Conservation (phyloP, 176 grass and related monocot genomes). For the Oryza australiensis region DNA sequence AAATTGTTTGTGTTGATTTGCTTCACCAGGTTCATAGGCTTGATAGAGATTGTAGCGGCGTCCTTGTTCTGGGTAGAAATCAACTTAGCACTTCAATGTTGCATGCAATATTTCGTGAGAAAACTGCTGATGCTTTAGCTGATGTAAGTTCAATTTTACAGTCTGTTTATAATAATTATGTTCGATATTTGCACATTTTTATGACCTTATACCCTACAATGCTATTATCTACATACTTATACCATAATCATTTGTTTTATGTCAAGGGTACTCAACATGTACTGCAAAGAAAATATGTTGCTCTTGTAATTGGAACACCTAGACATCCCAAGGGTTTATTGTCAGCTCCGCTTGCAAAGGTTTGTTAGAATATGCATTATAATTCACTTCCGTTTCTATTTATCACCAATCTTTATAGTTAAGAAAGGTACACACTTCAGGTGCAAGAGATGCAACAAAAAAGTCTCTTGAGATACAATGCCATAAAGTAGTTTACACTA, state of each 20-base stretch:
- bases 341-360: slow-evolving; percentile 82
- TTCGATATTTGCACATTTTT: slow-evolving; percentile 14
- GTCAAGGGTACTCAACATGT: slow-evolving; percentile 56
- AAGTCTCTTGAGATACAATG: background rate
- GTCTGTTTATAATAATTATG: slow-evolving; percentile 7
- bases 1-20: slow-evolving; percentile 7
- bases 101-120: slow-evolving; percentile 93
- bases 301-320: slow-evolving; percentile 83
- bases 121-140: slow-evolving; percentile 90
- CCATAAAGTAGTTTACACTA: background rate
- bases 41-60: slow-evolving; percentile 92
- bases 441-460: slow-evolving; percentile 9
- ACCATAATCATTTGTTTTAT: slow-evolving; percentile 21
- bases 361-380: slow-evolving; percentile 32
- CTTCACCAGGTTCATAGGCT: slow-evolving; percentile 83
- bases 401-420: slow-evolving; percentile 7
- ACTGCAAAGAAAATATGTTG: slow-evolving; percentile 94
- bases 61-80: slow-evolving; percentile 85
- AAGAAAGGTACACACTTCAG: background rate
- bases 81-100: slow-evolving; percentile 78
- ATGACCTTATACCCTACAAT: slow-evolving; percentile 3
- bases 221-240: slow-evolving; percentile 21
- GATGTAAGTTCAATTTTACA: slow-evolving; percentile 59
- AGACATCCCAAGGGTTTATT: slow-evolving; percentile 69
- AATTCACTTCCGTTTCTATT: slow-evolving; percentile 18